Percentiles rank a stretch among this genome's conserved stretches.
phyloP scores from a whole-genome alignment of 345 rosid species.

The Orychophragmus violaceus region DNA sequence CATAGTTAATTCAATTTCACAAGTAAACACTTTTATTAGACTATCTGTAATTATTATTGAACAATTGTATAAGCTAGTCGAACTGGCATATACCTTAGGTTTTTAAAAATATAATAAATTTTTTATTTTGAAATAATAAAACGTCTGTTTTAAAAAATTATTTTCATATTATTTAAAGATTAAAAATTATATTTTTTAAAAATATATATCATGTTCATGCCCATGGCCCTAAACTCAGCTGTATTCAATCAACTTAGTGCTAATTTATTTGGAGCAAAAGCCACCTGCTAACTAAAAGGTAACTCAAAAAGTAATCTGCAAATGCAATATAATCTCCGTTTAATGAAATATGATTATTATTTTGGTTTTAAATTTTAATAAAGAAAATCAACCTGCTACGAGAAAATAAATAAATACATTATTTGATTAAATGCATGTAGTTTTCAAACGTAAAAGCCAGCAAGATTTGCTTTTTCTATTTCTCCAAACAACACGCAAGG shows the following conservation, averaged over 20 bases:
- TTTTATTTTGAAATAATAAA: too few species aligned
- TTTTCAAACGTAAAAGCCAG: conserved; percentile 35
- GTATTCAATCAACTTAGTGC: not conserved
- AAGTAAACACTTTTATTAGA: not conserved
- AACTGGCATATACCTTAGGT: too few species aligned
- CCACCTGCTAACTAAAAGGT: not conserved
- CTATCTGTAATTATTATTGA: not conserved
- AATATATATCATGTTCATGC: too few species aligned
- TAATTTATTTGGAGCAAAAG: not conserved
- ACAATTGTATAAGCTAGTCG: not conserved
- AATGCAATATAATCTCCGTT: not conserved
- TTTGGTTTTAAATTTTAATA: not conserved
- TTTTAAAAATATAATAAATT: too few species aligned
- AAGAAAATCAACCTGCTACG: not conserved
- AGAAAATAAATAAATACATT: not conserved
- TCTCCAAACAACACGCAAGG: conserved; percentile 36
- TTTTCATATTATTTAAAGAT: not conserved
- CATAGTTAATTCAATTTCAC: not conserved
- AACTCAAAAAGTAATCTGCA: not conserved
- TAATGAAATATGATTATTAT: too few species aligned
- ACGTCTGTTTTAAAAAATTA: too few species aligned
- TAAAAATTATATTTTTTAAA: too few species aligned
- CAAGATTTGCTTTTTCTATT: conserved; percentile 31
- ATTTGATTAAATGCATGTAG: not conserved
- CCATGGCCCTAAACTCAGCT: not conserved